Base-by-base conservation (phyloP, 2,329 filamentous ascomycete genomes). In the Phialophora verrucosa region DNA sequence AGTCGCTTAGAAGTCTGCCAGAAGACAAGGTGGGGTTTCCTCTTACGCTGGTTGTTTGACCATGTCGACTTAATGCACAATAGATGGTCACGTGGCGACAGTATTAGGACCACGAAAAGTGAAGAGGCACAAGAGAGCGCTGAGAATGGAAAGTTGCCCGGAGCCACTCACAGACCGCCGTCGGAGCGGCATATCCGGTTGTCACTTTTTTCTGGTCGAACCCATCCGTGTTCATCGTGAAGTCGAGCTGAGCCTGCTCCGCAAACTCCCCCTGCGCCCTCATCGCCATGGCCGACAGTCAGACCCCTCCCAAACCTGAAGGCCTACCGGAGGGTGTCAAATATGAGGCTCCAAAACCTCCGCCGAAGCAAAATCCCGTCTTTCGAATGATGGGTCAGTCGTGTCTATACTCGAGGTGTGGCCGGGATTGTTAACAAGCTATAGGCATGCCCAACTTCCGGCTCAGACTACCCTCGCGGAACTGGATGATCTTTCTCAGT, bases 401-500 rank as follows among this genome's bases (percentile, higher is more conserved):
- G 25, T 38, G 25, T 63, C 38, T 54, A 20, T 3, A 7, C n/a
- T 38, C 44, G 32, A 35, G 32, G 47, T 54, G 35, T 35, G 25
- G 23, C 44, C 10, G 31, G 23, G 25, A 20, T 42, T 20, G n/a
- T 67, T 74, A 61, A 74, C 61, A 25, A 55, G 14, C 58, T 23
- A 25, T 64, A 90, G 94, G 94, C 64, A 83, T 99, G 65, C 94
- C 94, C 59, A 91, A 90, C 72, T 87, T 97, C 68, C 90, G 91
- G 66, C 85, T 89, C 73, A 92, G 88, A 78, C 87, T 99, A 20
- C 95, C 95, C 7, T 98, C 94, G 20, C 91, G 95, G 68, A 98
- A 98, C 78, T 99, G 95, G 95, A 88, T 95, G 80, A 97, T 99
- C 75, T 99, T 99, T 82, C 88, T 93, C 79, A 84, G 90, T 55